Base-by-base conservation (phyloP, 2,329 filamentous ascomycete species). In the Pseudohalonectria lignicola region DNA sequence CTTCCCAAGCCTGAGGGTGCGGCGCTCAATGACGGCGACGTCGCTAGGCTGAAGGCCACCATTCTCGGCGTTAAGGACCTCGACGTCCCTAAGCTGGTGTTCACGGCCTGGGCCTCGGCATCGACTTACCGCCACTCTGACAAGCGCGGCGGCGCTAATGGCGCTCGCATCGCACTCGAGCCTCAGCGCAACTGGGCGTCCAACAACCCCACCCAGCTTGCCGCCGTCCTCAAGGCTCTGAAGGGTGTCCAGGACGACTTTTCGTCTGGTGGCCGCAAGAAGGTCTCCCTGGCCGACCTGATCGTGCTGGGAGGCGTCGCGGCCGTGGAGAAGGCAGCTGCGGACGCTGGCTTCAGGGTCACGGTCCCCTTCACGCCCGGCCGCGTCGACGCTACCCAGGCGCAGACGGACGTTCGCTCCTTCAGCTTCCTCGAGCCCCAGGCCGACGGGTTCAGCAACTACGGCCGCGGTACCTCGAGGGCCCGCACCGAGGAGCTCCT, bases 101-200 rank as follows among this genome's bases (percentile, higher is more conserved):
- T 67, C 11, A 69, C 71, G n/a, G 78, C 79, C 19, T 83, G 75
- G 72, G 74, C 72, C 4, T 74, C 78, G 0, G 78, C 79, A 26
- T 77, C 77, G 3, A 77, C 76, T 25, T 83, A 76, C 74, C 77
- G 79, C 43, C 70, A 73, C 48, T 71, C 74, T 46, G 82, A 86
- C 64, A 86, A 86, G 73, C 81, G 82, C 46, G 82, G 82, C 48
- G 82, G 82, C 52, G 81, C 82, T 60, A 86, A 86, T 50, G 82
- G 82, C 50, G 80, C 74, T 16, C 80, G 81, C 49, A 82, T 86
- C 49, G 76, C 79, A 31, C 77, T 86, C 13, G 63, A 69, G 44
- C 81, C 81, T 17, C 76, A 81, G 63, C 74, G 74, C 49, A 62
- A 72, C 55, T 86, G 82, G 82, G 61, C 74, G 51, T 67, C 76